Base-by-base conservation (phyloP, 768 basidiomycete genomes). In the Exsudoporus frostii region DNA sequence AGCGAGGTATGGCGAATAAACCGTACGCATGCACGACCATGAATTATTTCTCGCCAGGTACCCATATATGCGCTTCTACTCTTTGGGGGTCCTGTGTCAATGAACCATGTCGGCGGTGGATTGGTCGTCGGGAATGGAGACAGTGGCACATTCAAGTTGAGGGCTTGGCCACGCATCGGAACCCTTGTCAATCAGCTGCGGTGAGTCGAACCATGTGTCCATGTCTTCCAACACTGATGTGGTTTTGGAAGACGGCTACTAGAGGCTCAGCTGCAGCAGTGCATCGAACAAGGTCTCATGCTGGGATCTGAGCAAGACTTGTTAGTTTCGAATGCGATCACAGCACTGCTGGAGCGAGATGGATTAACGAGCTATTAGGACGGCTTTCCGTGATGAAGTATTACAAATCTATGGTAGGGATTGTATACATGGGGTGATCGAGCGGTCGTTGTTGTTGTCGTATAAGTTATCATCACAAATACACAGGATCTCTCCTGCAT, bases 81-180 rank as follows among this genome's bases (percentile, higher is more conserved):
- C 8, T 92, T 96, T 60, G 93, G 93, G 3, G 92, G 92, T 0
- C 75, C 78, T 5, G 83, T 97, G 17, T 71, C 81, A 6, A 82
- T 93, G 48, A 86, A 94, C 59, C 90, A 93, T 59, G 77, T 92
- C 39, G 81, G 76, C 10, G 90, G 91, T n/a, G 90, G 88, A 0
- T 67, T 95, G 38, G 81, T 79, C 5, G 69, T 90, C 30, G 81
- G 81, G 7, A 77, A 71, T 15, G 80, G 78, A 41, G 78, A 80
- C 22, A 73, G 74, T 11, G 29, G 29, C 24, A 65, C 59, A 6
- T 71, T 97, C 53, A 85, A 80, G 61, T 66, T 96, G 55, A 82
- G 78, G 50, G 90, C 92, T 0, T 90, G 86, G 82, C 89, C 94
- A n/a, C 80, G 92, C 9, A 95, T 96, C 45, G 93, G 92, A 2